Base-by-base conservation (phyloP, 2,329 filamentous ascomycete species). In the Fusarium secorum region DNA sequence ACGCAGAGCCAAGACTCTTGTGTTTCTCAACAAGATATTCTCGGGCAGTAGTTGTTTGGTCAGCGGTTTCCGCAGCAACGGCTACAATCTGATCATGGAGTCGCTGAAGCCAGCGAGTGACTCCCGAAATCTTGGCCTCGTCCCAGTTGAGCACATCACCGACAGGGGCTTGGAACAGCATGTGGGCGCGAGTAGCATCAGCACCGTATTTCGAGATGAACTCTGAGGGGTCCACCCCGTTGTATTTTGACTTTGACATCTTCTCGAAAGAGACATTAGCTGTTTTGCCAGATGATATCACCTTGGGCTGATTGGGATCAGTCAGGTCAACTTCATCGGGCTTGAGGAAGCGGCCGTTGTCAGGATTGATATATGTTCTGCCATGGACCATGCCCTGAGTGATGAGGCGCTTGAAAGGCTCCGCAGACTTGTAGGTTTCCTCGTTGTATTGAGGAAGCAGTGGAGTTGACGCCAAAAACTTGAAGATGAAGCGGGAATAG, bases 161-260 rank as follows among this genome's bases (percentile, higher is more conserved):
- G 18, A 97, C 92, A 0, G 94, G 93, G 2, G 94, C 94, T 74
- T 95, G 92, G 83, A 97, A 97, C 11, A 97, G 86, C 78, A 97
- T 93, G 78, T 97, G 94, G 7, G 93, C 93, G 60, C 94, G 86
- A 4, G 93, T 94, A 10, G 93, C 90, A 79, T 97, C 94, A 3
- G 94, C 93, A 26, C 94, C 94, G 74, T 96, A 91, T 72, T 88
- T 89, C 11, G 85, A 82, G 62, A 96, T 93, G 70, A 91, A 92
- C 1, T 83, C 84, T 0, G 88, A 89, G 0, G 94, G 94, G 77
- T 97, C 93, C 11, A 97, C 93, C 30, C 94, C 94, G 77, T 97
- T 97, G 82, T 96, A 86, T 80, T 97, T 97, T 75, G 93, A 97
- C 82, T 97, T 97, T 41, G 93, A 96, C 94, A 97, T 97, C 78